Base-by-base conservation (phyloP, 176 grass and related monocot species). In the Avena insularis region DNA sequence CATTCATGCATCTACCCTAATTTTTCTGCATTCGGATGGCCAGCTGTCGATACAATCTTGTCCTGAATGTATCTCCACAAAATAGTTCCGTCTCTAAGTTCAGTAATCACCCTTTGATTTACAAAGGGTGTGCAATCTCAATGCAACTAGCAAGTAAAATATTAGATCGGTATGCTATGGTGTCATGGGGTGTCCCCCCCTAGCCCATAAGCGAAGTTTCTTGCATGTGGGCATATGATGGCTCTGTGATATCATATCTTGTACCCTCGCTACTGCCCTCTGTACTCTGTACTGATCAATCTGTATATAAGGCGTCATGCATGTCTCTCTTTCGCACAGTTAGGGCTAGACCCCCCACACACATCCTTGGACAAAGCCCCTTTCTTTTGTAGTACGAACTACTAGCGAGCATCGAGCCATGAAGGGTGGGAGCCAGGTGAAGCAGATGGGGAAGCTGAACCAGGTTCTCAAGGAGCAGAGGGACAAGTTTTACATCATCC, bases 201-300 rank as follows among this genome's bases (percentile, higher is more conserved):
- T 80, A 80, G 76, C 33, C 47, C 56, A 63, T 51, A 31, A 85
- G 61, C 57, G 75, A 85, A 75, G 17, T 12, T 59, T 81, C 2
- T 81, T 81, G 67, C 82, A 85, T 67, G 88, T 85, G 88, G 25
- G 14, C 36, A 78, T 85, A 89, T 85, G 88, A 89, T 89, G 77
- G 50, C 68, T 58, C 31, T 62, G 74, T 45, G 54, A 79, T 71
- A 79, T 36, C 9, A 66, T 66, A 81, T 75, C 66, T 48, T 77
- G 35, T 65, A 66, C n/a, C 2, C 1, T 31, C 62, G 23, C 1
- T 27, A 16, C 50, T 50, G 6, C 1, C 20, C 38, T 75, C 45
- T 35, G 3, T 23, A 63, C 60, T 43, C 10, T 63, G 21, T n/a
- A 63, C 21, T 29, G 23, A 64, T 2, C 5, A 0, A 64, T 77